These are phyloP conservation scores for Beta lomatogona DNA, from an alignment of 179 eudicot genomes.

Conservation along the genomic window DNA sequence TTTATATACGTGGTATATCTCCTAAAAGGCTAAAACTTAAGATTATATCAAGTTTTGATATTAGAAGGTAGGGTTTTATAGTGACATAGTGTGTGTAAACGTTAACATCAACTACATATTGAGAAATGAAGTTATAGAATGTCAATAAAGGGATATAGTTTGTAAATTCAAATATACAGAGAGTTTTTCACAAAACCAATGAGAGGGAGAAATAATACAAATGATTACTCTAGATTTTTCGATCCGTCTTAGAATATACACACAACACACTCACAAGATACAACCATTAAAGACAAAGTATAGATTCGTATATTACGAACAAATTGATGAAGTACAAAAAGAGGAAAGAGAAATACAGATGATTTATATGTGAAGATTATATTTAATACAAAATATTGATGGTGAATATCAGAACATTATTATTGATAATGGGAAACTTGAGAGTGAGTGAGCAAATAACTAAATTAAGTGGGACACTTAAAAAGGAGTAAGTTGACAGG, in stretches of 20 bases:
- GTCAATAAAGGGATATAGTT: too few species aligned
- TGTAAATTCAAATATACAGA: background rate
- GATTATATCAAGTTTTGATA: too few species aligned
- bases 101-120: too few species aligned
- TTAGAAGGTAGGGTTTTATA: too few species aligned
- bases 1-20: too few species aligned
- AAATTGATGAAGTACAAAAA: background rate
- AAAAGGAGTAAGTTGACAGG: constrained; percentile 3
- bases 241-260: background rate
- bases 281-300: background rate
- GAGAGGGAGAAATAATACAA: background rate
- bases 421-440: background rate
- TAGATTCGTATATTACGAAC: background rate
- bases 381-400: background rate
- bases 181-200: background rate
- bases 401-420: background rate
- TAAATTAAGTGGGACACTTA: background rate
- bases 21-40: too few species aligned
- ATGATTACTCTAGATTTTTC: background rate
- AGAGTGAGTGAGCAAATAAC: constrained; percentile 2
- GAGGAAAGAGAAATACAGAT: background rate
- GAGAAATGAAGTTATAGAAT: too few species aligned
- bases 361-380: background rate
- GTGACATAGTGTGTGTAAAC: too few species aligned
- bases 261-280: background rate